phyloP scores from a whole-genome alignment of 1,139 yeast genomes.

The Geotrichum aggregatum region DNA sequence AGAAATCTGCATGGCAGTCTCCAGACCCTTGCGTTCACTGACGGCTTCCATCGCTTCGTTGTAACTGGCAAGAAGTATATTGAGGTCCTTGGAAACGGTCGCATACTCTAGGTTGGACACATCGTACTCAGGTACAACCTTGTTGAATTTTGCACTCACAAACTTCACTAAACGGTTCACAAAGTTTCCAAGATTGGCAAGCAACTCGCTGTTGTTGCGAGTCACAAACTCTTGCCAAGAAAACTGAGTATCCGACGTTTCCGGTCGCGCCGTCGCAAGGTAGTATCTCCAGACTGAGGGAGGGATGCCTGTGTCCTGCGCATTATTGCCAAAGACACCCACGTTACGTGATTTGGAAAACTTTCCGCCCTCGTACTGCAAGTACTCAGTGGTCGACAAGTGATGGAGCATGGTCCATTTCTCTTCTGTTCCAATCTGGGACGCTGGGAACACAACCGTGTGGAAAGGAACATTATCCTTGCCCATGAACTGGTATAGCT shows the following conservation, averaged over 20 bases:
- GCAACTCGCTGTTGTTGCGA: conserved; percentile 84
- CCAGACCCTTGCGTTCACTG: conserved; percentile 76
- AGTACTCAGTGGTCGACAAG: conserved; percentile 88
- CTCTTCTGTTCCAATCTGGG: conserved; percentile 83
- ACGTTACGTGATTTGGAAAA: conserved; percentile 94
- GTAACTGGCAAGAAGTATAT: conserved; percentile 57
- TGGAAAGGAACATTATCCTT: conserved; percentile 98
- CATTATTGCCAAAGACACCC: conserved; percentile 98
- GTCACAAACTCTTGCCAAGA: conserved; percentile 96
- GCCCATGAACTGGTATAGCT: conserved; percentile 96
- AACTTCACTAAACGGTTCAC: conserved; percentile 92
- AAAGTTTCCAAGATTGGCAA: conserved; percentile 94
- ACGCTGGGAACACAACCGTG: conserved; percentile 93
- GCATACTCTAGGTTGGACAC: conserved; percentile 42
- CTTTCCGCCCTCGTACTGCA: conserved; percentile 96
- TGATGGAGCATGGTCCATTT: conserved; percentile 90
- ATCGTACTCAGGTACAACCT: conserved; percentile 69
- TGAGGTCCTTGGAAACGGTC: conserved; percentile 53
- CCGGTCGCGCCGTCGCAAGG: conserved; percentile 89
- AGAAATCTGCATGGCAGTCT: conserved; percentile 83
- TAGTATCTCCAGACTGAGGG: conserved; percentile 98
- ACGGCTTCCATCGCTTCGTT: conserved; percentile 71
- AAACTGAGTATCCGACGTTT: conserved; percentile 89
- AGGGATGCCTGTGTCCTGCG: conserved; percentile 84
- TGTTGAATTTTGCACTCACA: conserved; percentile 84